Conservation (phyloP, 129 eudicot genomes). For the Sambucus nigra region DNA sequence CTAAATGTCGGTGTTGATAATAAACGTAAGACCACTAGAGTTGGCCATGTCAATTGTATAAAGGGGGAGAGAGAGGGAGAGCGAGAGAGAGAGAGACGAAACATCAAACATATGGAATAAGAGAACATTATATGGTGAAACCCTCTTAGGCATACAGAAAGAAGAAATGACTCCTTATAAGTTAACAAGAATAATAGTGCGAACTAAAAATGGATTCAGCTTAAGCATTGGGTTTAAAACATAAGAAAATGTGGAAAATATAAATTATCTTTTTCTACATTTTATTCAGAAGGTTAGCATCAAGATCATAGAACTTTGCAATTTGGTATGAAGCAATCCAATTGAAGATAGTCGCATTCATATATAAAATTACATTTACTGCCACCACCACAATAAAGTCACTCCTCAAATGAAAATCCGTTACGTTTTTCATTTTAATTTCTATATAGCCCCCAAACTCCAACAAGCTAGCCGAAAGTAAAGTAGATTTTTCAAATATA, state of each 20-base stretch:
- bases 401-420: neutral
- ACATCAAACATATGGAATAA: neutral
- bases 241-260: neutral
- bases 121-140: neutral
- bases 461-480: neutral
- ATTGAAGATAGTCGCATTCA: neutral
- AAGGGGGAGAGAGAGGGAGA: neutral
- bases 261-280: neutral
- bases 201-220: too few relatives aligned
- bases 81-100: neutral
- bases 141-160: neutral
- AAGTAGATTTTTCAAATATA: too few relatives aligned
- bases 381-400: neutral
- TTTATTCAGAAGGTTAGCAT: neutral
- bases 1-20: neutral
- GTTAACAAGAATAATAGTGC: neutral
- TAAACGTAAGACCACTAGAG: neutral
- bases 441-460: neutral
- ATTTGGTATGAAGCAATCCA: neutral
- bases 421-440: too few relatives aligned
- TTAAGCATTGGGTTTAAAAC: too few relatives aligned
- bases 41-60: neutral
- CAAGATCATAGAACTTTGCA: neutral
- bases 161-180: neutral
- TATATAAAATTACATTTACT: neutral